Percentiles rank a stretch among this genome's conserved stretches.
Evolutionary conservation across 2,329 filamentous ascomycete genomes (phyloP).

Genomic region (Apiospora malaysiana): DNA sequence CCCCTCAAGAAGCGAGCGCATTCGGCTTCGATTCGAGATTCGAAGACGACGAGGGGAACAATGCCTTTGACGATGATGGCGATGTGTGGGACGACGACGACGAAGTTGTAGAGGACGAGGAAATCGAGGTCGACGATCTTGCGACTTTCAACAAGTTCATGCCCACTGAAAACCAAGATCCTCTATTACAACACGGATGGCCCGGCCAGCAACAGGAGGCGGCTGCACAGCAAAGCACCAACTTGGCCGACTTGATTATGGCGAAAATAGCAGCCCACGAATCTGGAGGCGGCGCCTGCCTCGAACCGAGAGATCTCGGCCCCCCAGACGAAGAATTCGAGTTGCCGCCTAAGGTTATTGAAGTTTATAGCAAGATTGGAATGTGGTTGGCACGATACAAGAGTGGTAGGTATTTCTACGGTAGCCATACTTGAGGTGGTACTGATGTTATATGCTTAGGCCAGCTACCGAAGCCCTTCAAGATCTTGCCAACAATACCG

Average conservation of each 20-base stretch:
- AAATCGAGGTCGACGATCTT: conserved; percentile 87
- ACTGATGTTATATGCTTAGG: background rate
- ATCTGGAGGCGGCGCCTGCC: conserved; percentile 56
- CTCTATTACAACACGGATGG: conserved; percentile 72
- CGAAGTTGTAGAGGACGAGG: conserved; percentile 72
- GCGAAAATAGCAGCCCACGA: conserved; percentile 94
- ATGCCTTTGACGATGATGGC: conserved; percentile 58
- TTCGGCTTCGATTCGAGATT: conserved; percentile 85
- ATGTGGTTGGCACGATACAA: conserved; percentile 68
- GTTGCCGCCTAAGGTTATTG: conserved; percentile 87
- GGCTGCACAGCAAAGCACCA: conserved; percentile 57
- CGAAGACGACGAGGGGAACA: conserved; percentile 53
- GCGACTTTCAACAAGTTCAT: conserved; percentile 93
- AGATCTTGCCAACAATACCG: conserved; percentile 90
- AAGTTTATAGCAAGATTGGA: conserved; percentile 83
- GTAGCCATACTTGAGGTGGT: background rate
- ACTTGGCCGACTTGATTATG: conserved; percentile 90
- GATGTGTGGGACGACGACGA: conserved; percentile 72
- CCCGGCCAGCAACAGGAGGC: conserved; percentile 47
- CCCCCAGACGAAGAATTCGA: conserved; percentile 81
- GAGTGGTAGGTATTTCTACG: conserved; percentile 42
- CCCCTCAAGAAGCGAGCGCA: conserved; percentile 57
- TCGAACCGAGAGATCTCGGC: conserved; percentile 52
- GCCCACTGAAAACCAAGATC: conserved; percentile 67
- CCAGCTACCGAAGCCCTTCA: conserved; percentile 89